Percentiles rank a stretch among this genome's conserved stretches.
Evolutionary conservation across 73 alveolate species (phyloP).

Genomic region (Tetrahymena thermophila): DNA sequence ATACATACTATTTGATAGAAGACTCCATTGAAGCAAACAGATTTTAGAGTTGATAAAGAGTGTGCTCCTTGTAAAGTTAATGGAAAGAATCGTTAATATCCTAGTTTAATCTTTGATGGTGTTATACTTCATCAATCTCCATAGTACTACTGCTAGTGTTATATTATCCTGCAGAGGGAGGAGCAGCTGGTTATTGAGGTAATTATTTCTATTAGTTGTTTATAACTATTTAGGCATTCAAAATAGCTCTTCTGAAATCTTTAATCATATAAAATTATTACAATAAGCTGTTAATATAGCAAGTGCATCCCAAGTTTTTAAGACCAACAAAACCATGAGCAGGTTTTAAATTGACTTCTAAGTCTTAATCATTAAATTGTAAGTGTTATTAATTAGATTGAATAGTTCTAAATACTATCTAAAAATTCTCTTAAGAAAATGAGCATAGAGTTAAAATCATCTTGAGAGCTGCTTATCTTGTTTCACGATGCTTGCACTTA

Average conservation of each 20-base stretch:
- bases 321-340: slow-evolving; percentile 54
- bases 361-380: slow-evolving; percentile 2
- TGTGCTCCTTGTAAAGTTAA: slow-evolving; percentile 53
- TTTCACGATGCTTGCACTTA: not conserved
- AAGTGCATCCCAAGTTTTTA: slow-evolving; percentile 71
- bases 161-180: not conserved
- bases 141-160: not conserved
- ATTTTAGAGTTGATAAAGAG: slow-evolving; percentile 70
- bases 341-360: slow-evolving; percentile 27
- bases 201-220: not conserved
- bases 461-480: not conserved
- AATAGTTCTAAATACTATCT: not conserved
- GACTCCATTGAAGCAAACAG: slow-evolving; percentile 78
- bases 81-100: not conserved
- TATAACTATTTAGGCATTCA: slow-evolving; percentile 22
- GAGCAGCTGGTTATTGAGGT: not conserved
- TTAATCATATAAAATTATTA: slow-evolving; percentile 90
- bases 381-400: not conserved
- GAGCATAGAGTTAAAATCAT: not conserved
- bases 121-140: not conserved
- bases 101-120: not conserved
- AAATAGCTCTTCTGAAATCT: slow-evolving; percentile 35
- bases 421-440: not conserved
- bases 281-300: slow-evolving; percentile 89
- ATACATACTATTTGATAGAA: slow-evolving; percentile 66